A percentile compares a stretch with the other conserved stretches of the same genome.
These are phyloP conservation scores for Rhynchospora pubera DNA, from an alignment of 176 grass and related monocot species.

Conservation along the genomic window DNA sequence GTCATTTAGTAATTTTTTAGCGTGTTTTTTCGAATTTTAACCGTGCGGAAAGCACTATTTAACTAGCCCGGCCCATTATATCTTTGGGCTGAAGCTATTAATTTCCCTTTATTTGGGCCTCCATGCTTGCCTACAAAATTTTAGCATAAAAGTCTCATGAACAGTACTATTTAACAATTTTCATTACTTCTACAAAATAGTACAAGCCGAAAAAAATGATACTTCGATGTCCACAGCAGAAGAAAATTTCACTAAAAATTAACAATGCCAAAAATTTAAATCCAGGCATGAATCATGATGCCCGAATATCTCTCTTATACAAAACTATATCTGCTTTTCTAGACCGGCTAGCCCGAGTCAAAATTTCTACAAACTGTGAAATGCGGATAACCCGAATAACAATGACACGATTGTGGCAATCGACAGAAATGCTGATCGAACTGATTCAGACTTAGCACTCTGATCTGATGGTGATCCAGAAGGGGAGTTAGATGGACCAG, in stretches of 20 bases:
- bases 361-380: not conserved
- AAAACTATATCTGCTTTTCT: not conserved
- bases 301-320: not conserved
- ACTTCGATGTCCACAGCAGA: not conserved
- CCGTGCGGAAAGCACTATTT: no score
- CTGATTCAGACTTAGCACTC: not conserved
- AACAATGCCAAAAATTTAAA: not conserved
- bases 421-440: not conserved
- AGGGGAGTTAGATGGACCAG: not conserved
- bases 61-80: not conserved
- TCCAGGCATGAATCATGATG: not conserved
- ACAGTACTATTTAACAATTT: no score
- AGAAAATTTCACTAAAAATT: not conserved
- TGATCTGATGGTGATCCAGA: not conserved
- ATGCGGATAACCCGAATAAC: slow-evolving; percentile 3
- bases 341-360: not conserved
- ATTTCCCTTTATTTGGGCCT: not conserved
- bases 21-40: no score
- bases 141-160: no score
- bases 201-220: not conserved
- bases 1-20: no score
- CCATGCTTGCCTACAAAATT: not conserved
- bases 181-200: not conserved
- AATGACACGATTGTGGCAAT: not conserved
- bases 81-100: not conserved